Percentiles rank a stretch among this genome's conserved stretches.
Conservation (phyloP, 495 filamentous ascomycete species). For the Geoglossum glabrum region DNA sequence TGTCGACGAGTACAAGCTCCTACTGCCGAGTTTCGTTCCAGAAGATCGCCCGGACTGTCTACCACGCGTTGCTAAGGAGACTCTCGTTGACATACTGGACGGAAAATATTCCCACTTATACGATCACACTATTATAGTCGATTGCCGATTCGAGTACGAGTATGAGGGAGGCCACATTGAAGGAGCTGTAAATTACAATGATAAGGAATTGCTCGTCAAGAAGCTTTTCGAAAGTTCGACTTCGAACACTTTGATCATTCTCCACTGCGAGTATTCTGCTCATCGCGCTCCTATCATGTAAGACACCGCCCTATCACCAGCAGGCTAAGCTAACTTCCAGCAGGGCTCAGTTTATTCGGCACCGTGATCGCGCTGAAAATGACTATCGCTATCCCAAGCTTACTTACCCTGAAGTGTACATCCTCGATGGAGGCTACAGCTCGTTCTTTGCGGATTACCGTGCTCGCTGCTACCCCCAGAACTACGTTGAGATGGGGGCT, state of each 20-base stretch:
- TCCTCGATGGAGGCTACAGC: slow-evolving; percentile 91
- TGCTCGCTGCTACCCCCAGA: slow-evolving; percentile 68
- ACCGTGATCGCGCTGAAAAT: slow-evolving; percentile 69
- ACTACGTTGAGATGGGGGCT: slow-evolving; percentile 88
- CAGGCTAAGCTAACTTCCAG: slow-evolving; percentile 7
- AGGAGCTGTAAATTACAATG: slow-evolving; percentile 83
- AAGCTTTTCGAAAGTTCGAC: slow-evolving; percentile 49
- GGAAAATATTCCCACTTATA: slow-evolving; percentile 58
- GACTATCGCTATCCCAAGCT: slow-evolving; percentile 65
- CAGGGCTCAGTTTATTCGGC: slow-evolving; percentile 62
- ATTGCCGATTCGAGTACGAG: slow-evolving; percentile 98
- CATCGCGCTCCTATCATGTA: slow-evolving; percentile 92
- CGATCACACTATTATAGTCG: slow-evolving; percentile 64
- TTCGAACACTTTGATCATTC: slow-evolving; percentile 58
- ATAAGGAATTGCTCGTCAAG: slow-evolving; percentile 66
- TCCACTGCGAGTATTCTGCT: slow-evolving; percentile 97
- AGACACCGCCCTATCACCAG: background rate
- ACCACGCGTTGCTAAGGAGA: slow-evolving; percentile 65
- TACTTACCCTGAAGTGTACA: slow-evolving; percentile 88
- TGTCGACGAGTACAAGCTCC: slow-evolving; percentile 40
- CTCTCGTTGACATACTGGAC: slow-evolving; percentile 68
- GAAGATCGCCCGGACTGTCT: slow-evolving; percentile 66
- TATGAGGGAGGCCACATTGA: slow-evolving; percentile 92
- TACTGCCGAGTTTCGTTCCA: slow-evolving; percentile 67
- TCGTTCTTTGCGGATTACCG: slow-evolving; percentile 66